These are phyloP conservation scores for Corymbia maculata DNA, from an alignment of 345 rosid genomes.

Conservation along the genomic window DNA sequence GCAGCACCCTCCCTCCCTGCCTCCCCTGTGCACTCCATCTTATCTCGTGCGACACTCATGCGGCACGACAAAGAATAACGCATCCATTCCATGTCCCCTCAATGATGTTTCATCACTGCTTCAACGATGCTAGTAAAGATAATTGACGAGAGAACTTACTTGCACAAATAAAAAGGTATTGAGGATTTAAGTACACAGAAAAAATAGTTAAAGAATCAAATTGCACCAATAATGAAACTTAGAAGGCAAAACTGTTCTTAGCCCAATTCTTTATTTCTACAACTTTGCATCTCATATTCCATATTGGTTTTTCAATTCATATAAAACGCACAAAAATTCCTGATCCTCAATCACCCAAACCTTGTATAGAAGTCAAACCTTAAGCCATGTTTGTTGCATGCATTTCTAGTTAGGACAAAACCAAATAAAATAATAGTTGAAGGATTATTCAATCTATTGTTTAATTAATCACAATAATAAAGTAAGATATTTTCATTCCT, in stretches of 20 bases:
- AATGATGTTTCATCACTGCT: background rate
- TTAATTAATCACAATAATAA: background rate
- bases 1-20: background rate
- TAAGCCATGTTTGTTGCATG: background rate
- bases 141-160: background rate
- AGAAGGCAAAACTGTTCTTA: background rate
- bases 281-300: background rate
- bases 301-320: background rate
- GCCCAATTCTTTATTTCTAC: background rate
- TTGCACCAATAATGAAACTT: background rate
- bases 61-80: background rate
- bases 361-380: background rate
- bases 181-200: background rate
- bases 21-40: background rate
- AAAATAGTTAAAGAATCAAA: background rate
- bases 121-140: background rate
- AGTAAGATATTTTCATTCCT: background rate
- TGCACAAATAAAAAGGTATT: background rate
- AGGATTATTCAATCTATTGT: background rate
- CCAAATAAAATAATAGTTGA: background rate
- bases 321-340: background rate
- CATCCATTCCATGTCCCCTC: background rate
- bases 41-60: background rate
- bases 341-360: background rate
- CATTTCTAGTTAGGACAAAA: background rate